These are phyloP conservation scores for Fimicolochytrium jonesii DNA, from an alignment of 192 early-diverging fungal genomes.

Conservation along the genomic window DNA sequence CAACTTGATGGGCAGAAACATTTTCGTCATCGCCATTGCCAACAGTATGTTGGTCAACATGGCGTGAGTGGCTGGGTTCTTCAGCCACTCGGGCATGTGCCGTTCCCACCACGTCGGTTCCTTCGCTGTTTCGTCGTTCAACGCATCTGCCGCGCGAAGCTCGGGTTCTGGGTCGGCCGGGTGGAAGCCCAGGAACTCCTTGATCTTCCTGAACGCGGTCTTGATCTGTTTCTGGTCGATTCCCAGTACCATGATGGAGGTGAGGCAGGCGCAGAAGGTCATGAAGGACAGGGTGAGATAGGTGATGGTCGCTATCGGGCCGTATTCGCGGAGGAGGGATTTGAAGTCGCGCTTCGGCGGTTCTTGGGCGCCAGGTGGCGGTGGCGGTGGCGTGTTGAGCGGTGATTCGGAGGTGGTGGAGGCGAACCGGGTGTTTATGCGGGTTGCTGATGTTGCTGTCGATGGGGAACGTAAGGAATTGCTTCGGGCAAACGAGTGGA, in stretches of 20 bases:
- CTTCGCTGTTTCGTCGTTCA: neutral
- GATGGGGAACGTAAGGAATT: too few species aligned
- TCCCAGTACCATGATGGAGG: slow-evolving; percentile 38
- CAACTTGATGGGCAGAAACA: slow-evolving; percentile 49
- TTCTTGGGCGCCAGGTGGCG: too few species aligned
- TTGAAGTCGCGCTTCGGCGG: slow-evolving; percentile 27
- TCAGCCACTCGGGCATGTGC: slow-evolving; percentile 31
- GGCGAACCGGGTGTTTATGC: neutral
- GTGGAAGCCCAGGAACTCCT: slow-evolving; percentile 28
- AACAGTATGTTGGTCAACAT: slow-evolving; percentile 39
- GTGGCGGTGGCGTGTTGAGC: neutral
- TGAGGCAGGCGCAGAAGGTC: slow-evolving; percentile 35
- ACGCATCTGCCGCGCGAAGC: neutral
- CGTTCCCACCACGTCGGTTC: slow-evolving; percentile 15
- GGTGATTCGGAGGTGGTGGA: neutral
- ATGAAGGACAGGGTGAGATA: slow-evolving; percentile 42
- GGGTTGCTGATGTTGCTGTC: neutral
- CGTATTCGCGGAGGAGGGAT: slow-evolving; percentile 44
- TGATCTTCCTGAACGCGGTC: slow-evolving; percentile 9
- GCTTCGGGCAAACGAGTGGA: too few species aligned
- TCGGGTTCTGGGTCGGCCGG: slow-evolving; percentile 3
- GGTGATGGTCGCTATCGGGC: slow-evolving; percentile 35
- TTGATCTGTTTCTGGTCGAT: slow-evolving; percentile 33
- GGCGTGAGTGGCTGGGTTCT: slow-evolving; percentile 26
- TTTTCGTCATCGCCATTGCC: slow-evolving; percentile 54